phyloP scores from a whole-genome alignment of 164 flowering plant species.

The Stephania cephalantha region DNA sequence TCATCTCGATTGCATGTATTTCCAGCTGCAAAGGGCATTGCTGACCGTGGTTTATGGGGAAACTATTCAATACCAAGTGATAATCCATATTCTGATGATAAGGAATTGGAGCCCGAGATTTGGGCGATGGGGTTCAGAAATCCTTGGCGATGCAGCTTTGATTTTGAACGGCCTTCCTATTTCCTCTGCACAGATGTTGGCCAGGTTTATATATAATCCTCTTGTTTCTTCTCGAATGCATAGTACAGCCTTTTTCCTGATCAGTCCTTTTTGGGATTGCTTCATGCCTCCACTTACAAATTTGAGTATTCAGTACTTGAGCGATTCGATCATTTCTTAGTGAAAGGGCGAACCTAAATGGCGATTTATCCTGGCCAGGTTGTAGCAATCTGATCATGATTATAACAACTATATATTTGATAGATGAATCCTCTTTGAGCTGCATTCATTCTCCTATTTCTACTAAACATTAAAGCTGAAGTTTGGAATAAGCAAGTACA shows the following conservation, averaged over 20 bases:
- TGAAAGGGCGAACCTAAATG: too few relatives aligned
- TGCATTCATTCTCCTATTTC: too few relatives aligned
- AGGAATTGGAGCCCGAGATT: slow-evolving; percentile 62
- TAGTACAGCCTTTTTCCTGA: neutral
- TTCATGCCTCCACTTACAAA: neutral
- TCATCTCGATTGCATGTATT: slow-evolving; percentile 4
- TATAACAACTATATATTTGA: too few relatives aligned
- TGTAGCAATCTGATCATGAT: too few relatives aligned
- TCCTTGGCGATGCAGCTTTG: slow-evolving; percentile 99
- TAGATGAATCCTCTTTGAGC: too few relatives aligned
- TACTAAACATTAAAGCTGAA: too few relatives aligned
- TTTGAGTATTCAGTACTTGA: too few relatives aligned
- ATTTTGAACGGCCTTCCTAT: slow-evolving; percentile 76
- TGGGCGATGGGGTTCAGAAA: slow-evolving; percentile 92
- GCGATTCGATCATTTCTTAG: too few relatives aligned
- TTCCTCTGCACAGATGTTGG: slow-evolving; percentile 86
- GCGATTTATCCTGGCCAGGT: too few relatives aligned
- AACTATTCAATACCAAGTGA: slow-evolving; percentile 87
- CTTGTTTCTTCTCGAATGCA: neutral
- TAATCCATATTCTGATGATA: slow-evolving; percentile 65
- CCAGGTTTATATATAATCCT: slow-evolving; percentile 44
- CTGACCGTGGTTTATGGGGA: slow-evolving; percentile 67
- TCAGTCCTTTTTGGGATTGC: neutral
- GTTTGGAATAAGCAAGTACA: too few relatives aligned
- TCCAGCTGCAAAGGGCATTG: slow-evolving; percentile 56